Base-by-base conservation (phyloP, 2,329 filamentous ascomycete species). In the Hypoxylon sp. region DNA sequence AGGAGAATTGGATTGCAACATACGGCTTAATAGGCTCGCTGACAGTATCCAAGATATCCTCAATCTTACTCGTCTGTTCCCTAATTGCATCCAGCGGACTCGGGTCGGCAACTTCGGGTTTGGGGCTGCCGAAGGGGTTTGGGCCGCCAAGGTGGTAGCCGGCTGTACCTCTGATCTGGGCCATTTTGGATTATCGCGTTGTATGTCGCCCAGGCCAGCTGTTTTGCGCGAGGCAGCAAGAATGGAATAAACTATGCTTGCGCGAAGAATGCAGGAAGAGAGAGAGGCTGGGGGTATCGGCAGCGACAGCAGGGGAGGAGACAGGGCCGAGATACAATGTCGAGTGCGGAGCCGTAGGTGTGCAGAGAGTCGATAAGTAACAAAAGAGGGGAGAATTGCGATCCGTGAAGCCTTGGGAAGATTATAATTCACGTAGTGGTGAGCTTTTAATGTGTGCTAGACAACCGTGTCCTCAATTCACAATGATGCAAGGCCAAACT, bases 31-130 rank as follows among this genome's bases (percentile, higher is more conserved):
- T 83, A 54, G 96, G 96, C 79, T 97, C 95, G 77, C 94, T 92
- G 77, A 94, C 74, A 30, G 89, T 93, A 82, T 98, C 96, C 79
- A 99, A 83, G 79, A 93, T 84, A 80, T 99, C 96, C 84, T 99
- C 96, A 74, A 99, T 95, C 88, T 98, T 98, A 91, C 93, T 97
- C 57, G 96, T 99, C 82, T 98, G 95, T 81, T 94, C 90, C 72
- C 96, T 89, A 79, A 99, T 94, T 76, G 93, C 88, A 81, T 98
- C 96, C 75, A 99, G 89, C 64, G 92, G 90, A 81, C 89, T 93
- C 54, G 91, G 88, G 76, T 94, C 91, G 78, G 86, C 88, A 66
- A 86, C 88, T 73, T 91, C 87, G 74, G 83, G 85, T 76, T 84
- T 86, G 66, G 85, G 85, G 53, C 86, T 88, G 71, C 88, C 90